These are phyloP conservation scores for Wickerhamomyces sp. DNA, from an alignment of 1,139 yeast species.

Conservation along the genomic window DNA sequence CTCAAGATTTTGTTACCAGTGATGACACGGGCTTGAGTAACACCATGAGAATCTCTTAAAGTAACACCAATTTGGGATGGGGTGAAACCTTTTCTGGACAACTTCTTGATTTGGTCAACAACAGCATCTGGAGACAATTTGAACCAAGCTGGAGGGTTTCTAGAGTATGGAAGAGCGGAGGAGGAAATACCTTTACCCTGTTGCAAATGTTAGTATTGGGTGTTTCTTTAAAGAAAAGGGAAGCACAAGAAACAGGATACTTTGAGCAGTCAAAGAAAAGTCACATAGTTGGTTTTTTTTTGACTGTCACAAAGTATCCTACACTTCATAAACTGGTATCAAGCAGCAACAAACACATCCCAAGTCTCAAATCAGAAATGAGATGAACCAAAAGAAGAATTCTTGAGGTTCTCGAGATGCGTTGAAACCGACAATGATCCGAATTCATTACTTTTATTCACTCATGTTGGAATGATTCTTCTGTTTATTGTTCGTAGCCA, in stretches of 20 bases:
- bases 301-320: not conserved
- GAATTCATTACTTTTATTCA: slow-evolving; percentile 26
- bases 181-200: slow-evolving; percentile 99
- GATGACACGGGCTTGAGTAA: slow-evolving; percentile 93
- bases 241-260: too few species aligned
- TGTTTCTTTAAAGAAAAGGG: too few species aligned
- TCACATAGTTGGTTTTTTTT: too few species aligned
- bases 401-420: slow-evolving; percentile 4
- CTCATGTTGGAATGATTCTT: slow-evolving; percentile 1
- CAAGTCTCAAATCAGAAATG: slow-evolving; percentile 1
- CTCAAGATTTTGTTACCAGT: slow-evolving; percentile 99
- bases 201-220: slow-evolving; percentile 34
- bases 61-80: slow-evolving; percentile 99
- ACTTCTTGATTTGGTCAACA: slow-evolving; percentile 97
- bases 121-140: slow-evolving; percentile 93
- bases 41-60: slow-evolving; percentile 99
- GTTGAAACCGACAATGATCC: slow-evolving; percentile 30
- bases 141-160: slow-evolving; percentile 99
- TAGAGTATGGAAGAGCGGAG: slow-evolving; percentile 98
- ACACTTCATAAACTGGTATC: slow-evolving; percentile 24
- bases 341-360: slow-evolving; percentile 15
- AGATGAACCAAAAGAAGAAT: slow-evolving; percentile 3
- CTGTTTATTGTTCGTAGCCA: slow-evolving; percentile 26
- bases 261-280: too few species aligned
- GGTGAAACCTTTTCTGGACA: slow-evolving; percentile 99